Evolutionary conservation across 208 protist genomes (phyloP), one percentile per base, ranked within the genome.

Genomic region (Herpetomonas tarakana): DNA sequence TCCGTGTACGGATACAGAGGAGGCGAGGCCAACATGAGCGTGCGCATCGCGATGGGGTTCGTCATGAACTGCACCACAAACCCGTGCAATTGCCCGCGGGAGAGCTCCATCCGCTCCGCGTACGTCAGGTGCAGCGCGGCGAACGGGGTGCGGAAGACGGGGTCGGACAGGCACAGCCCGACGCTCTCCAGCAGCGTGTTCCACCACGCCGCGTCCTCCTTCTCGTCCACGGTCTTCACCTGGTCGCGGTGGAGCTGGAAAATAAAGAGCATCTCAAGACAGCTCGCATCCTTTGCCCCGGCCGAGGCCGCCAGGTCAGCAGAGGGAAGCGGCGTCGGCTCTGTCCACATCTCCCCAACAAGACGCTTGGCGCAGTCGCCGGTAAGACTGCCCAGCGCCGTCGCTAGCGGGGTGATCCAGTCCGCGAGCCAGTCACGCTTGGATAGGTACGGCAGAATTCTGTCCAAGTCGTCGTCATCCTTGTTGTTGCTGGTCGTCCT

Each of bases 1-100:
- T 69, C 62, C 49, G 62, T 65, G 56, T 71, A 67, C 19, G 63
- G 71, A 52, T 85, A 57, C 45, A 69, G 46, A n/a, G 2, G 18
- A 14, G 52, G 52, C 14, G 55, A 31, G 12, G 81, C 44, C 9
- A 45, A 61, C 62, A 70, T 71, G 50, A 91, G 67, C 29, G 51
- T 24, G 24, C 66, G 61, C 26, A 91, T 60, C 4, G 83, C 76
- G 27, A 79, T 65, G 6, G 73, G 71, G 58, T 81, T 81, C 2
- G 79, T 88, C 24, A 88, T 69, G 25, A 94, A 82, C 57, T 94
- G 88, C 51, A 91, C 74, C 22, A 54, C 30, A 51, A 76, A 61
- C 45, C 56, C 50, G 22, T 68, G 46, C 1, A 78, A 58, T 4
- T 57, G 38, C 16, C 16, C 54, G 7, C 57, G 51, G 2, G 62